Evolutionary conservation across 768 basidiomycete genomes (phyloP).

Genomic region (Tubosaeta brunneosetosa): DNA sequence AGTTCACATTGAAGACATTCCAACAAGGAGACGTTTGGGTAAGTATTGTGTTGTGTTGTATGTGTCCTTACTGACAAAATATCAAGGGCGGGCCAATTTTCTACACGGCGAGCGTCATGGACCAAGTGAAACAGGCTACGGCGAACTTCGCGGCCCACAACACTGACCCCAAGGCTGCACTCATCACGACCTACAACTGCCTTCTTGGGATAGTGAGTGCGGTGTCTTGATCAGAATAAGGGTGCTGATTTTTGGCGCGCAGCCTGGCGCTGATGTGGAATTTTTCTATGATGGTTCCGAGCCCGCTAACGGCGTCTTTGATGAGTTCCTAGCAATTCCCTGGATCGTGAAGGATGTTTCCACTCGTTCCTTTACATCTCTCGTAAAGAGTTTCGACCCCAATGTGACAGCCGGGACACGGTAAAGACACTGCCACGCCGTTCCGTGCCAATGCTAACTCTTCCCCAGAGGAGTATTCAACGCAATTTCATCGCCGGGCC

Average conservation of each 20-base stretch:
- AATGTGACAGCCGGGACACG: constrained; percentile 2
- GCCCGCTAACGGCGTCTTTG: constrained; percentile 12
- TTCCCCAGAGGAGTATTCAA: neutral
- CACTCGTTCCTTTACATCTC: constrained; percentile 11
- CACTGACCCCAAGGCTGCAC: constrained; percentile 22
- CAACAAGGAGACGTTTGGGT: constrained; percentile 62
- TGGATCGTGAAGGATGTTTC: constrained; percentile 1
- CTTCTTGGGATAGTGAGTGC: neutral
- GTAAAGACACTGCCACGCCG: constrained; percentile 19
- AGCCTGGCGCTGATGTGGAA: constrained; percentile 18
- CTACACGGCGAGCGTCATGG: constrained; percentile 10
- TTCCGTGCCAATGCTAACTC: neutral
- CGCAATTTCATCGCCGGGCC: neutral
- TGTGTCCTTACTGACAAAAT: neutral
- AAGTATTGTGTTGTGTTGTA: constrained; percentile 11
- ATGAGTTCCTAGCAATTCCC: constrained; percentile 21
- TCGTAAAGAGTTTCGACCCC: neutral
- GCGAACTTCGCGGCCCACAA: constrained; percentile 18
- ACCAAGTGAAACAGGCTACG: constrained; percentile 15
- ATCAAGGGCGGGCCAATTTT: constrained; percentile 47
- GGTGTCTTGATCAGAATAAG: neutral
- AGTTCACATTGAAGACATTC: constrained; percentile 51
- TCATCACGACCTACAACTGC: constrained; percentile 43
- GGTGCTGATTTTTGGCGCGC: neutral
- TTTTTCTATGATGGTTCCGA: constrained; percentile 51